Conservation (phyloP, 176 grass and related monocot species). For the Pontederia paniculata region DNA sequence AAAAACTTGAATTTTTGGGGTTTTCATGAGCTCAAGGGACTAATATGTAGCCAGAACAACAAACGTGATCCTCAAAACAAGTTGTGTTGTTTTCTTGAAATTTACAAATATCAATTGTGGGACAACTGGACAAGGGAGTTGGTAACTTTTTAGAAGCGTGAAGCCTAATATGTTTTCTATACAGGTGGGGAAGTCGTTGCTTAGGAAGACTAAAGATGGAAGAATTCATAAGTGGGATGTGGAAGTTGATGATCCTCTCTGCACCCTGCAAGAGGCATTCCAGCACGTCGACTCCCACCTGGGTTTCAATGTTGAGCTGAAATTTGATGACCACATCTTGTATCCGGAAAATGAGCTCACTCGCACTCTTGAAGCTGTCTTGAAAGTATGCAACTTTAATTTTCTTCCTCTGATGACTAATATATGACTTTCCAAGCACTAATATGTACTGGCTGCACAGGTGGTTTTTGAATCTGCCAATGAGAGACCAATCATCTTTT, state of each 20-base stretch:
- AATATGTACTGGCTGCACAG: conserved; percentile 18
- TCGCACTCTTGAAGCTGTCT: conserved; percentile 35
- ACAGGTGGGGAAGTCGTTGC: conserved; percentile 57
- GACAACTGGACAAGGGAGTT: too few species aligned
- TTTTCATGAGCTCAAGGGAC: too few species aligned
- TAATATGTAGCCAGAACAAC: too few species aligned
- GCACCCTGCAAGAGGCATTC: conserved; percentile 70
- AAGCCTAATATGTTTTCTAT: not conserved
- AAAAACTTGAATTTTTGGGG: too few species aligned
- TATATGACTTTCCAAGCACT: not conserved
- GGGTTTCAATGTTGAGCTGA: conserved; percentile 85
- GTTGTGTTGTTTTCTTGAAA: too few species aligned
- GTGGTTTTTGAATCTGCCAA: conserved; percentile 48
- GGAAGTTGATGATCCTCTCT: conserved; percentile 49
- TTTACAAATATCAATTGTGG: not conserved
- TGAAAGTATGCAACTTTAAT: conserved; percentile 27
- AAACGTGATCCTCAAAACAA: too few species aligned
- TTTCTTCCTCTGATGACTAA: too few species aligned
- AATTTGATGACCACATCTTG: conserved; percentile 58
- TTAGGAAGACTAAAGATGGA: conserved; percentile 65
- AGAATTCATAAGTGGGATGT: conserved; percentile 65
- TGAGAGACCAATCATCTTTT: conserved; percentile 71
- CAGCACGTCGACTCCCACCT: conserved; percentile 49
- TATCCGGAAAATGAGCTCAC: conserved; percentile 61
- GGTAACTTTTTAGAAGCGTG: too few species aligned